phyloP scores from a whole-genome alignment of 495 filamentous ascomycete species.

The Lasiosphaeria hispida region DNA sequence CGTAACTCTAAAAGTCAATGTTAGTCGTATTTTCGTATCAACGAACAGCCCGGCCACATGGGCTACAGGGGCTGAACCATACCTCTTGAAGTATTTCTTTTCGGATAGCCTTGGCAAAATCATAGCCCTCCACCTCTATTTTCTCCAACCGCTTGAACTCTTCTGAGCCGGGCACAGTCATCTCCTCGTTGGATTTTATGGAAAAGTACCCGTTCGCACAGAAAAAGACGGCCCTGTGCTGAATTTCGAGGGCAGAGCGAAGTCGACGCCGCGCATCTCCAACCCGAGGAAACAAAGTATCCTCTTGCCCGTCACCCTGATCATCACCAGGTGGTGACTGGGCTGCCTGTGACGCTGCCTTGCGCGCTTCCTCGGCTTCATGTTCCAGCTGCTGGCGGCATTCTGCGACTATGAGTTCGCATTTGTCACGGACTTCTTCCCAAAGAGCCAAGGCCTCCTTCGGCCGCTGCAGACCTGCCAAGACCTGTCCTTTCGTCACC shows the following conservation, averaged over 20 bases:
- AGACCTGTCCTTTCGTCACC: constrained; percentile 67
- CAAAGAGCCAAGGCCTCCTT: constrained; percentile 65
- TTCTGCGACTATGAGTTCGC: constrained; percentile 58
- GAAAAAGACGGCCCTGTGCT: constrained; percentile 83
- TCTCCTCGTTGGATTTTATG: constrained; percentile 65
- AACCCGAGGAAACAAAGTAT: constrained; percentile 35
- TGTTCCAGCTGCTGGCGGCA: constrained; percentile 58
- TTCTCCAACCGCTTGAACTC: constrained; percentile 64
- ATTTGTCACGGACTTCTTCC: constrained; percentile 55
- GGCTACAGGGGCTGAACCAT: constrained; percentile 7
- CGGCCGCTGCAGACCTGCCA: constrained; percentile 57
- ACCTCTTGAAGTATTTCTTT: constrained; percentile 66
- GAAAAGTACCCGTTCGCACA: constrained; percentile 79
- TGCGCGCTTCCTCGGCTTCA: constrained; percentile 48
- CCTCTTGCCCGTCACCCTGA: constrained; percentile 33
- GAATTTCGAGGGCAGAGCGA: constrained; percentile 68
- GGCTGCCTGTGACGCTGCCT: constrained; percentile 16
- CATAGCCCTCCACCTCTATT: constrained; percentile 69
- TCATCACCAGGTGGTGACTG: constrained; percentile 34
- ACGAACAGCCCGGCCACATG: background rate
- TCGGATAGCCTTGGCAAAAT: constrained; percentile 70
- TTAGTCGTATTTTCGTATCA: constrained; percentile 12
- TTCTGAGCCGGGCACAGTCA: constrained; percentile 61
- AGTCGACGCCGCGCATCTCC: constrained; percentile 64
- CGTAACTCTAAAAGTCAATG: constrained; percentile 18